These are phyloP conservation scores for Myxozyma mucilagina DNA, from an alignment of 805 yeast species.

Conservation along the genomic window DNA sequence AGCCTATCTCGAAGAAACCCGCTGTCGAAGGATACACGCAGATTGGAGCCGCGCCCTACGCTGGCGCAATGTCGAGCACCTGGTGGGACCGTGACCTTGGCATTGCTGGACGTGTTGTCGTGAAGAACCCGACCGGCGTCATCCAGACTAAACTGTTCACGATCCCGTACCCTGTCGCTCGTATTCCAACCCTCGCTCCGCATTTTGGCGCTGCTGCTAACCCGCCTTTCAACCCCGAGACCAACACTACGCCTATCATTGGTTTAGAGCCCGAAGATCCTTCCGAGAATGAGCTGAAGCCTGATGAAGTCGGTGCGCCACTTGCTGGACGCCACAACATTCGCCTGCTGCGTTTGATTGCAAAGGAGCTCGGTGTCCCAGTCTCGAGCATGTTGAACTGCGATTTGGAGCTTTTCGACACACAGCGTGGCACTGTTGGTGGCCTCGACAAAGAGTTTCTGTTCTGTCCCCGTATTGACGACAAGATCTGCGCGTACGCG, in stretches of 20 bases:
- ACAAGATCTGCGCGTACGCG: slow-evolving; percentile 75
- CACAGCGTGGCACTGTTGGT: slow-evolving; percentile 75
- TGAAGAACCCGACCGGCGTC: slow-evolving; percentile 43
- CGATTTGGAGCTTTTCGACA: slow-evolving; percentile 79
- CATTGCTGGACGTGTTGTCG: slow-evolving; percentile 73
- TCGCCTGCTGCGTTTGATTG: slow-evolving; percentile 65
- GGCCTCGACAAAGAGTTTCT: slow-evolving; percentile 76
- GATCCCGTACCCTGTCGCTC: slow-evolving; percentile 57
- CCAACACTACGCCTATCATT: slow-evolving; percentile 73
- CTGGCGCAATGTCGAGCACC: slow-evolving; percentile 58
- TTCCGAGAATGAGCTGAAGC: slow-evolving; percentile 29
- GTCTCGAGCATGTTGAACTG: slow-evolving; percentile 62
- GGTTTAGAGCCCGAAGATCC: slow-evolving; percentile 51
- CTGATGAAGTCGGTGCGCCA: slow-evolving; percentile 39
- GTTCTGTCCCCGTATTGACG: slow-evolving; percentile 82
- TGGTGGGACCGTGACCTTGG: slow-evolving; percentile 91
- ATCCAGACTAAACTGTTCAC: slow-evolving; percentile 43
- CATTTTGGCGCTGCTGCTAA: slow-evolving; percentile 74
- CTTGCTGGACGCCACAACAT: slow-evolving; percentile 45
- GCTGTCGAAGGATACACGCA: slow-evolving; percentile 72
- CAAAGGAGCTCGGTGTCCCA: slow-evolving; percentile 56
- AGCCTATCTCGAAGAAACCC: slow-evolving; percentile 66
- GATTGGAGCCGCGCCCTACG: slow-evolving; percentile 81
- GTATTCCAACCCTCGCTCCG: slow-evolving; percentile 81
- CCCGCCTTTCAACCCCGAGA: slow-evolving; percentile 76